Base-by-base conservation (phyloP, 2,329 filamentous ascomycete genomes). In the Colletotrichum cereale region DNA sequence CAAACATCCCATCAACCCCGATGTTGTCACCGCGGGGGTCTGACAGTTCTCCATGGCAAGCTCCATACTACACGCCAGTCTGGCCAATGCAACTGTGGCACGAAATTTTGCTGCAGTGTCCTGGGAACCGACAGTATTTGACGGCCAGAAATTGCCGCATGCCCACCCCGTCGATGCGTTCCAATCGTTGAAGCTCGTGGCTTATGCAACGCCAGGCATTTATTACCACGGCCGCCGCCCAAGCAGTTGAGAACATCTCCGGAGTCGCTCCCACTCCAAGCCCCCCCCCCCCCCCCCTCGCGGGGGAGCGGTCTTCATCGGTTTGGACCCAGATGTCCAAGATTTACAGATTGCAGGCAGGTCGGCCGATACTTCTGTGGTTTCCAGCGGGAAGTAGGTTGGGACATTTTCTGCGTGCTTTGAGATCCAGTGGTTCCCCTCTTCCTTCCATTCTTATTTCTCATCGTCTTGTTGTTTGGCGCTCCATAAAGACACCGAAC, bases 141-240 rank as follows among this genome's bases (percentile, higher is more conserved):
- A 50, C 60, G 65, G 50, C 47, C 65, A 64, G 52, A 69, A 72
- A 69, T 72, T 72, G 69, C 65, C 69, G 65, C 69, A 72, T 64
- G 69, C 53, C 69, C 69, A 72, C 69, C 38, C 48, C 7, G 34
- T 56, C 53, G 68, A 72, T 58, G 69, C 69, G 69, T 72, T 64
- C 69, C 69, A 72, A 72, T 72, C 69, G 69, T 55, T 64, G 65
- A 31, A 55, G 65, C 52, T 61, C 31, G 50, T 44, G 48, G 64
- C 64, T 47, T 53, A 29, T 38, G 56, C 63, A 44, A 21, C 57
- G 52, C 50, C 60, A 57, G 63, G n/a, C 64, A 60, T 63, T 48
- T 63, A 62, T 63, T 71, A 57, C 68, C 52, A 63, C 58, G 36
- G 24, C 52, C 42, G 47, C 68, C 36, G 58, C 53, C 58, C 21